Evolutionary conservation across 225 moss, liverwort and hornwort species (phyloP).

Genomic region (Bryoerythrophyllum caledonicum): DNA sequence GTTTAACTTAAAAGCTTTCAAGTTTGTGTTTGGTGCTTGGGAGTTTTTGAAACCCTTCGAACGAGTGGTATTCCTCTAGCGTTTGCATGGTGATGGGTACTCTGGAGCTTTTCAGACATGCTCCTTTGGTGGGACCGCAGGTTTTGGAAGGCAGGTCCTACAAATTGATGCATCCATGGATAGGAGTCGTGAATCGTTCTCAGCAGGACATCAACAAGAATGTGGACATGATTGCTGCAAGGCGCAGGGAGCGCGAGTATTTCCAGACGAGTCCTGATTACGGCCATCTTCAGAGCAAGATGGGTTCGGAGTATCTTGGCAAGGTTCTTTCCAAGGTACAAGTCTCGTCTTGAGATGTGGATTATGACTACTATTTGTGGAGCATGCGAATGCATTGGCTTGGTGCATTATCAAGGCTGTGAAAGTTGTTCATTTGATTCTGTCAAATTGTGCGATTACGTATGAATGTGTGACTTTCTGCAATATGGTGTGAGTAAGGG

Average conservation of each 20-base stretch:
- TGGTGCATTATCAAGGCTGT: neutral
- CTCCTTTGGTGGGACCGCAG: constrained; percentile 27
- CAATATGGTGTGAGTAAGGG: neutral
- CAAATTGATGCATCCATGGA: constrained; percentile 36
- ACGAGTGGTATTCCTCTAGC: neutral
- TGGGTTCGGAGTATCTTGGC: constrained; percentile 64
- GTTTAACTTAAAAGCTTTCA: neutral
- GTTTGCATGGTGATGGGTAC: neutral
- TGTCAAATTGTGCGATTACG: neutral
- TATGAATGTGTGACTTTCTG: neutral
- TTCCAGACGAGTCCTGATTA: constrained; percentile 51
- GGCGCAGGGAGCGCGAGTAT: constrained; percentile 59
- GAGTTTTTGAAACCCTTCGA: neutral
- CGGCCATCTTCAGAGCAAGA: constrained; percentile 60
- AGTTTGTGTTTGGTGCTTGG: neutral
- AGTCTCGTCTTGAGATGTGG: neutral
- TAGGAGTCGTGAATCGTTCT: constrained; percentile 67
- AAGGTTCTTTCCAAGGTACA: constrained; percentile 56
- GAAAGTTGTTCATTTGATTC: neutral
- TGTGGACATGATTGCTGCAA: constrained; percentile 67
- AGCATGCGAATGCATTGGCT: neutral
- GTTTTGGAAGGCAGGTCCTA: constrained; percentile 59
- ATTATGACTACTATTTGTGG: neutral
- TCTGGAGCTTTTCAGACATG: neutral
- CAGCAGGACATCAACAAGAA: constrained; percentile 71